Evolutionary conservation across 768 basidiomycete genomes (phyloP).

Genomic region (Suillus sp.): DNA sequence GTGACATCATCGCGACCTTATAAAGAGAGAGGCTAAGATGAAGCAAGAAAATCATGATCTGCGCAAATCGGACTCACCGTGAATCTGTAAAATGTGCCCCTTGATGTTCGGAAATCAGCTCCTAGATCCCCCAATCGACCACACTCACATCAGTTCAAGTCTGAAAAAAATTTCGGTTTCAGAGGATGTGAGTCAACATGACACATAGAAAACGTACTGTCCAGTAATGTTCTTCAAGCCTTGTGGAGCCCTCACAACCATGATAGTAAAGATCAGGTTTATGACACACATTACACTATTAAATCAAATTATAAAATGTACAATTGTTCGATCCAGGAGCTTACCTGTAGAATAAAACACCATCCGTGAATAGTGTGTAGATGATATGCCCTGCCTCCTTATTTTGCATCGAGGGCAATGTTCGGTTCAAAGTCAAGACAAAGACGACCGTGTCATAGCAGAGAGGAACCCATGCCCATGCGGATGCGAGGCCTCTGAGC

Average conservation of each 20-base stretch:
- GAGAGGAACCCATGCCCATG: constrained; percentile 45
- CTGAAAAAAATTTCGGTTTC: constrained; percentile 2
- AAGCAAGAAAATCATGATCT: background rate
- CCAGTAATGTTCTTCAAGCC: constrained; percentile 40
- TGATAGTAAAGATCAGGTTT: constrained; percentile 40
- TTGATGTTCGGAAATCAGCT: background rate
- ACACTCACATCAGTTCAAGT: constrained; percentile 7
- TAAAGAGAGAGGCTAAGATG: constrained; percentile 5
- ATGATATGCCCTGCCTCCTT: constrained; percentile 24
- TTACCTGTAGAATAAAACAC: constrained; percentile 39
- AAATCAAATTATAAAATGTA: background rate
- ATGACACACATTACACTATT: constrained; percentile 40
- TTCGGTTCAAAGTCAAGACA: constrained; percentile 35
- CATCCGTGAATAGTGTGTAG: constrained; percentile 32
- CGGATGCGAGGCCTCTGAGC: constrained; percentile 30
- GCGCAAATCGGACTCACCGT: background rate
- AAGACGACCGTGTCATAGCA: constrained; percentile 41
- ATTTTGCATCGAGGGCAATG: constrained; percentile 24
- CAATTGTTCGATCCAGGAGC: background rate
- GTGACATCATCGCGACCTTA: constrained; percentile 66
- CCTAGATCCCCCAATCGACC: background rate
- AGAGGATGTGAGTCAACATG: background rate
- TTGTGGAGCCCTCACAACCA: constrained; percentile 35
- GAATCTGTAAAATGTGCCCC: background rate
- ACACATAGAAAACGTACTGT: constrained; percentile 23